A percentile compares a stretch with the other conserved stretches of the same genome.
Conservation (phyloP, 1,284 basidiomycete genomes). For the Takashimella tepidaria region DNA sequence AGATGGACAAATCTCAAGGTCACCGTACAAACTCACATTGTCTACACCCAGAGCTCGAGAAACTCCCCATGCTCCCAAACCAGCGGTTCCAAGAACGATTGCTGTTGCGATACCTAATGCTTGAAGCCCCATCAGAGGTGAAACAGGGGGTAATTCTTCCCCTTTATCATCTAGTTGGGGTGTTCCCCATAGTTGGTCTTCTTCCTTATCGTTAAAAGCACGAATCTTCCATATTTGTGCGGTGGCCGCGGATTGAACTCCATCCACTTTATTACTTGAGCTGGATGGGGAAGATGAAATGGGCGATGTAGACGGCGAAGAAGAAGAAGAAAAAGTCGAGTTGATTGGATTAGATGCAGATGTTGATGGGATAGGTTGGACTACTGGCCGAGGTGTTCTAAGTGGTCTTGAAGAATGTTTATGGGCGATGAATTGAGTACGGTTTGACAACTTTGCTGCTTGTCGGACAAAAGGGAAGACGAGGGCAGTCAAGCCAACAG, state of each 20-base stretch:
- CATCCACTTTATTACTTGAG: slow-evolving; percentile 4
- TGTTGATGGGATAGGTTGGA: not conserved
- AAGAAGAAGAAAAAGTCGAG: not conserved
- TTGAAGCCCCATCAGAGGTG: slow-evolving; percentile 26
- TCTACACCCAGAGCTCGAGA: slow-evolving; percentile 35
- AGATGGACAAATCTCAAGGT: too few relatives aligned
- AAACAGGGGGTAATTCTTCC: slow-evolving; percentile 9
- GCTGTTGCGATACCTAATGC: slow-evolving; percentile 41
- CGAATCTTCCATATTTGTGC: not conserved
- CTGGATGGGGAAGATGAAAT: not conserved
- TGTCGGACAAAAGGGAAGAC: slow-evolving; percentile 34
- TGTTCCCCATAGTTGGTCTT: slow-evolving; percentile 23
- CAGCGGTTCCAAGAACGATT: slow-evolving; percentile 33
- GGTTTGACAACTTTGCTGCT: slow-evolving; percentile 21
- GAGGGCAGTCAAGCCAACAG: slow-evolving; percentile 31
- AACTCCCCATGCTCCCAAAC: slow-evolving; percentile 29
- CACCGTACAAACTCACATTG: slow-evolving; percentile 31
- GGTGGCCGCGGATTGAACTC: not conserved
- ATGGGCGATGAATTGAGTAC: slow-evolving; percentile 28
- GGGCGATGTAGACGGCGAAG: not conserved
- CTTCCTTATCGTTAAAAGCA: slow-evolving; percentile 32
- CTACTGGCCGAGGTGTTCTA: not conserved
- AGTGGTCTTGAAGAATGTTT: slow-evolving; percentile 5
- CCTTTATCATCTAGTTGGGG: slow-evolving; percentile 8
- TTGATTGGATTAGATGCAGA: not conserved